phyloP scores from a whole-genome alignment of 2,329 filamentous ascomycete species.

The Alternaria tenuissima region DNA sequence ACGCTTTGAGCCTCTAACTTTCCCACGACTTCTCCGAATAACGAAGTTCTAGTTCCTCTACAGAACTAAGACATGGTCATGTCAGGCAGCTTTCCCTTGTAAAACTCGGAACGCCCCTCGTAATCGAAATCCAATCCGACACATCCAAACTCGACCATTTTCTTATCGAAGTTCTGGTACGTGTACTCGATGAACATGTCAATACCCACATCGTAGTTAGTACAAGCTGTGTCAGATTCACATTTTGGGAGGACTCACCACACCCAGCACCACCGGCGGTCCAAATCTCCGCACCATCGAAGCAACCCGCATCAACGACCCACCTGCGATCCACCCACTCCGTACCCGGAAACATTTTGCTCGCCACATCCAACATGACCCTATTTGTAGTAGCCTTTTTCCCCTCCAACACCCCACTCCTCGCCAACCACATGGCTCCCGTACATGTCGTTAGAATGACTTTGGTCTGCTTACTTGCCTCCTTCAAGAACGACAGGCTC shows the following conservation, averaged over 20 bases:
- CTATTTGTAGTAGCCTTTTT: constrained; percentile 54
- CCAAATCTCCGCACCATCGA: constrained; percentile 51
- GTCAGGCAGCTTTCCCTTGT: constrained; percentile 12
- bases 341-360: constrained; percentile 40
- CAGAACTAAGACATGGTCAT: background rate
- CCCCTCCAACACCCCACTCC: constrained; percentile 48
- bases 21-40: background rate
- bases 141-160: constrained; percentile 25
- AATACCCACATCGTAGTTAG: constrained; percentile 27
- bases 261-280: constrained; percentile 50
- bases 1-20: background rate
- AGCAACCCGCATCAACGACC: constrained; percentile 44
- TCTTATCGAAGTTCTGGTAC: constrained; percentile 27
- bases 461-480: constrained; percentile 48
- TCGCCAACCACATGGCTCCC: constrained; percentile 53
- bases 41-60: no score
- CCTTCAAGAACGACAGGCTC: constrained; percentile 49
- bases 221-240: background rate
- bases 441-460: constrained; percentile 52
- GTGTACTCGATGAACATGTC: constrained; percentile 37
- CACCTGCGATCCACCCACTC: constrained; percentile 54
- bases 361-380: constrained; percentile 36
- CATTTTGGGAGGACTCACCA: constrained; percentile 32
- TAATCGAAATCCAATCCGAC: constrained; percentile 26
- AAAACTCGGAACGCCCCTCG: constrained; percentile 24